Conservation (phyloP, 345 rosid genomes). For the Citrus medica region DNA sequence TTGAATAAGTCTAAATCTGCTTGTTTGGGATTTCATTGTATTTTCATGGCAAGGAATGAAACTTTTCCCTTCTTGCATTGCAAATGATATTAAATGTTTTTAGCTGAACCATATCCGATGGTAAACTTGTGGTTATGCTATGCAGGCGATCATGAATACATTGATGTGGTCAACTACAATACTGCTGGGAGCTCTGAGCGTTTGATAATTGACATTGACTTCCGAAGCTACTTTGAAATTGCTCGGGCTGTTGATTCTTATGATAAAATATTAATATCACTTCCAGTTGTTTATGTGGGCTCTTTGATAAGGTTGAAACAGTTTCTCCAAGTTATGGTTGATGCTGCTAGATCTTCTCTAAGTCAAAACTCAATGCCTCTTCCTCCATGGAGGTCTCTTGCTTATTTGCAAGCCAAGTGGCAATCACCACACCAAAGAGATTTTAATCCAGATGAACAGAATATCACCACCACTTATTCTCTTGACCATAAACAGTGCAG, state of each 20-base stretch:
- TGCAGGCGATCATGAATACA: slow-evolving; percentile 87
- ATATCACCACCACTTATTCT: slow-evolving; percentile 20
- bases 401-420: slow-evolving; percentile 89
- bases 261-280: slow-evolving; percentile 62
- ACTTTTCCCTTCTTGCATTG: neutral
- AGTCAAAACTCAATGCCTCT: slow-evolving; percentile 92
- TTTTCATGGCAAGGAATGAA: neutral
- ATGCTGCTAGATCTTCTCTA: slow-evolving; percentile 77
- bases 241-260: slow-evolving; percentile 92
- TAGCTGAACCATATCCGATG: neutral
- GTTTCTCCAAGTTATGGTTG: slow-evolving; percentile 85
- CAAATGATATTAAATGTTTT: neutral
- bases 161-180: slow-evolving; percentile 58
- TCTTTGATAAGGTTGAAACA: slow-evolving; percentile 55
- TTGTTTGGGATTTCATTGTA: neutral
- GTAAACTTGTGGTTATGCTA: neutral
- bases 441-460: slow-evolving; percentile 36
- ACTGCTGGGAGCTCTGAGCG: slow-evolving; percentile 55
- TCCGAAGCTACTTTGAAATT: slow-evolving; percentile 87
- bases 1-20: neutral
- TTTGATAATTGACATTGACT: slow-evolving; percentile 79
- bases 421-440: slow-evolving; percentile 57
- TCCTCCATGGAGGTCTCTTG: slow-evolving; percentile 95
- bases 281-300: slow-evolving; percentile 80
- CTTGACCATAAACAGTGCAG: slow-evolving; percentile 54